phyloP scores from a whole-genome alignment of 2,329 filamentous ascomycete genomes.

The Paradendryphiella salina region DNA sequence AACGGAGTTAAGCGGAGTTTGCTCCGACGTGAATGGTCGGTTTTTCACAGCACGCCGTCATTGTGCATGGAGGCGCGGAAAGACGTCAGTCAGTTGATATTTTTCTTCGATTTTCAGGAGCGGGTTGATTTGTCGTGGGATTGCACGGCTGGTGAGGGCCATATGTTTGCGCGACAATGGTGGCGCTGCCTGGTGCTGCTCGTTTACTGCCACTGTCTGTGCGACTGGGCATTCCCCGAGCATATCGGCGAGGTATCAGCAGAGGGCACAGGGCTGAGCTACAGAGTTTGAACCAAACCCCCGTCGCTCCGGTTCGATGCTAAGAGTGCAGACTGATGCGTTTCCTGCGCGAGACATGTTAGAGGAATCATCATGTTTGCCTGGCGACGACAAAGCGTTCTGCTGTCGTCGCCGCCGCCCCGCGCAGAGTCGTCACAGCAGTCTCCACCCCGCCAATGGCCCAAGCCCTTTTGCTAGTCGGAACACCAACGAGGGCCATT shows the following conservation, averaged over 20 bases:
- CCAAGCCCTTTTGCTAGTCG: slow-evolving; percentile 10
- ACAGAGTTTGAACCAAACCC: slow-evolving; percentile 13
- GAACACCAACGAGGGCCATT: slow-evolving; percentile 17
- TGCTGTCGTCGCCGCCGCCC: neutral
- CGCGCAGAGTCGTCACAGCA: neutral
- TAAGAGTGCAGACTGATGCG: neutral
- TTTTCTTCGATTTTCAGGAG: slow-evolving; percentile 9
- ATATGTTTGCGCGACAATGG: neutral
- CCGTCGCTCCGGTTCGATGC: slow-evolving; percentile 21
- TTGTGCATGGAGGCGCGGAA: slow-evolving; percentile 33
- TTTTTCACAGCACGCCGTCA: slow-evolving; percentile 26
- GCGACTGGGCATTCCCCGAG: slow-evolving; percentile 8
- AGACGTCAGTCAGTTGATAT: slow-evolving; percentile 14
- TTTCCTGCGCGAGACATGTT: neutral
- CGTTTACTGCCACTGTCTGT: slow-evolving; percentile 7
- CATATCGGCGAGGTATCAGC: slow-evolving; percentile 5
- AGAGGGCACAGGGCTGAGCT: slow-evolving; percentile 10
- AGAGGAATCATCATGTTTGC: slow-evolving; percentile 21
- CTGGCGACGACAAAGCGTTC: neutral
- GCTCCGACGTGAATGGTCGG: slow-evolving; percentile 22
- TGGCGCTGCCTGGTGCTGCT: slow-evolving; percentile 1
- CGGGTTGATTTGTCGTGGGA: slow-evolving; percentile 1
- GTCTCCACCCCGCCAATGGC: neutral
- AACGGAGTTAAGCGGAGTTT: slow-evolving; percentile 33
- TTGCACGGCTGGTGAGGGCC: neutral